Percentiles rank a stretch among this genome's conserved stretches.
These are phyloP conservation scores for Kazachstania martiniae DNA, from an alignment of 805 yeast genomes.

Conservation along the genomic window DNA sequence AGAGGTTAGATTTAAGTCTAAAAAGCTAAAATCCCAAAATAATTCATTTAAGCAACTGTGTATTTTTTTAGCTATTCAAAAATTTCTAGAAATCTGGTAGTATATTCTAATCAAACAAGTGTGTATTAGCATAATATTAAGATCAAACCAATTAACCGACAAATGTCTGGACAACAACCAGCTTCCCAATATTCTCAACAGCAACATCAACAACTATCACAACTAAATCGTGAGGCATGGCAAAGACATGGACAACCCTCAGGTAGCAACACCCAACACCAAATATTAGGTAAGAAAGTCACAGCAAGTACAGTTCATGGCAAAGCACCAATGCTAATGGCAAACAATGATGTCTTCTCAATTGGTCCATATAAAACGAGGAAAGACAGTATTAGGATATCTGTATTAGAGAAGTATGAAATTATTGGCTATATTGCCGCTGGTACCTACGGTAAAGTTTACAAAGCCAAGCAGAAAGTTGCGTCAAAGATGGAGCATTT, in stretches of 20 bases:
- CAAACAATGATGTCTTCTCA: conserved; percentile 42
- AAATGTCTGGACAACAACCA: too few relatives aligned
- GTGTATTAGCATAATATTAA: too few relatives aligned
- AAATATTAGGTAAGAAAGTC: conserved; percentile 5
- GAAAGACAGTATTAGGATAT: conserved; percentile 53
- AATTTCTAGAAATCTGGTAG: too few relatives aligned
- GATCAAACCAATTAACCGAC: too few relatives aligned
- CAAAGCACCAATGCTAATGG: conserved; percentile 40
- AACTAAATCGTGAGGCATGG: too few relatives aligned
- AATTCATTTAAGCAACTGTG: too few relatives aligned
- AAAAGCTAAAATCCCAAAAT: too few relatives aligned
- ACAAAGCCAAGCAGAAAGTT: conserved; percentile 56
- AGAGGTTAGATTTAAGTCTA: too few relatives aligned
- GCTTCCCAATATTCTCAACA: conserved; percentile 7
- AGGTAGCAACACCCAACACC: conserved; percentile 3
- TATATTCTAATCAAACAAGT: too few relatives aligned
- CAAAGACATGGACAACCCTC: conserved; percentile 7
- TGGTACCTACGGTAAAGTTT: conserved; percentile 96
- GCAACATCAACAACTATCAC: conserved; percentile 7
- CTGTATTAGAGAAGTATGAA: conserved; percentile 77
- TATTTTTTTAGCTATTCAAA: too few relatives aligned
- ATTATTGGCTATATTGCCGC: conserved; percentile 95
- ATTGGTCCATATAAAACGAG: conserved; percentile 51
- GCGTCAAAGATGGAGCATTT: not conserved
- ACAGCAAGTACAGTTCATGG: conserved; percentile 15